Conservation (phyloP, 768 basidiomycete species). For the Calocybe indica region DNA sequence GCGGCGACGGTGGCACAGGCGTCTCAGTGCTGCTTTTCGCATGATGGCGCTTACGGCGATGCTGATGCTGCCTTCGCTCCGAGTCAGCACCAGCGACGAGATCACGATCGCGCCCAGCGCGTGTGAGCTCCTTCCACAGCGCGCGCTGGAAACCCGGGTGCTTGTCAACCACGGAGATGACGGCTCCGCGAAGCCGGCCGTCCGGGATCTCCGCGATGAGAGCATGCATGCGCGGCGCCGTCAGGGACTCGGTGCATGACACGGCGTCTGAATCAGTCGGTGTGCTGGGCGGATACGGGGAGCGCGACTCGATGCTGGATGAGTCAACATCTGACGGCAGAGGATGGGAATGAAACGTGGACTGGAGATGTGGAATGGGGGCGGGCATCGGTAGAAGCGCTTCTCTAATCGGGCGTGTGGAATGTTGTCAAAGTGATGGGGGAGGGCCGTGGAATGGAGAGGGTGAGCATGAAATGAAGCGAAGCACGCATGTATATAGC, state of each 20-base stretch:
- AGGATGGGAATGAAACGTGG: not conserved
- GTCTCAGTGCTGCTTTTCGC: not conserved
- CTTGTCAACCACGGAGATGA: conserved; percentile 29
- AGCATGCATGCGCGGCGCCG: conserved; percentile 2
- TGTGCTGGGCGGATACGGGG: conserved; percentile 20
- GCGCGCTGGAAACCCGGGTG: conserved; percentile 30
- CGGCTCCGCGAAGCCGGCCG: conserved; percentile 29
- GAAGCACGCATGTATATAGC: too few relatives aligned
- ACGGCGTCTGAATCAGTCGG: conserved; percentile 15
- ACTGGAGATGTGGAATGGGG: too few relatives aligned
- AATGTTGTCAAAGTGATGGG: too few relatives aligned
- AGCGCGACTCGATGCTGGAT: conserved; percentile 3
- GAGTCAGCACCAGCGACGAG: too few relatives aligned
- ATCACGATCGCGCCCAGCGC: too few relatives aligned
- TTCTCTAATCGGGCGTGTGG: too few relatives aligned
- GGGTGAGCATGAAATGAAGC: too few relatives aligned
- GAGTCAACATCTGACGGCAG: not conserved
- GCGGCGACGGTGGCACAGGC: conserved; percentile 1
- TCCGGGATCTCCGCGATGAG: conserved; percentile 33
- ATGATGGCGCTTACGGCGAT: conserved; percentile 8
- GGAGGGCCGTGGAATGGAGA: too few relatives aligned
- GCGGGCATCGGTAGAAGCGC: too few relatives aligned
- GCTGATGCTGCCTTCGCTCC: not conserved
- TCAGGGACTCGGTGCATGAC: conserved; percentile 8
- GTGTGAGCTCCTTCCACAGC: conserved; percentile 29